Percentiles rank a stretch among this genome's conserved stretches.
These are phyloP conservation scores for Linderniella brevidens DNA, from an alignment of 257 asterid genomes.

Conservation along the genomic window DNA sequence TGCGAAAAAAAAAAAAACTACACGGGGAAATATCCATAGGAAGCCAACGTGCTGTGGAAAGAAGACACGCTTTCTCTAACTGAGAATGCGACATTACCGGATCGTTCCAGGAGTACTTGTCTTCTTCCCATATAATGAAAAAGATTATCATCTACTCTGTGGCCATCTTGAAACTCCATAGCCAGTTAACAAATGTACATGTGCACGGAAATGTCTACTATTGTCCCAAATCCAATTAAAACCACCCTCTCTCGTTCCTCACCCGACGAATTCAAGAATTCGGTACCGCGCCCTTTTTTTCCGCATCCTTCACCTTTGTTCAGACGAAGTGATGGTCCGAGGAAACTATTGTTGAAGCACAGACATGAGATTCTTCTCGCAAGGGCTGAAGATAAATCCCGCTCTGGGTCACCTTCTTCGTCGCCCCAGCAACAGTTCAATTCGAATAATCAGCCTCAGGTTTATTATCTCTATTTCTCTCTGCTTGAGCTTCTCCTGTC, in stretches of 20 bases:
- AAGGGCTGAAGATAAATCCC: constrained; percentile 63
- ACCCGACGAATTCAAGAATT: constrained; percentile 19
- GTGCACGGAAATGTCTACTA: constrained; percentile 24
- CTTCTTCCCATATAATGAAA: too few species aligned
- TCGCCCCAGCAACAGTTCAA: constrained; percentile 24
- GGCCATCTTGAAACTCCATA: too few species aligned
- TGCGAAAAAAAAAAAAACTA: too few species aligned
- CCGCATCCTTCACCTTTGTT: constrained; percentile 18
- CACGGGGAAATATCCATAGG: too few species aligned
- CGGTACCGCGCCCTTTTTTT: constrained; percentile 11
- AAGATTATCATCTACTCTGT: too few species aligned
- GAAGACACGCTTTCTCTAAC: too few species aligned
- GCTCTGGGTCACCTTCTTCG: constrained; percentile 25
- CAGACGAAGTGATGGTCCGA: constrained; percentile 15
- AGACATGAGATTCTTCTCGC: constrained; percentile 41
- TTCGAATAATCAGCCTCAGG: constrained; percentile 30
- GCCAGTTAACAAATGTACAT: too few species aligned
- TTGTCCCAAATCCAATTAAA: constrained; percentile 26
- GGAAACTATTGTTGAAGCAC: constrained; percentile 12
- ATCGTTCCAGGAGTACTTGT: too few species aligned
- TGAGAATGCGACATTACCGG: too few species aligned
- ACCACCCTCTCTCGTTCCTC: constrained; percentile 11
- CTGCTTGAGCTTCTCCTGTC: background rate
- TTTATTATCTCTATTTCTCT: constrained; percentile 10
- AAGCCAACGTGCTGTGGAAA: too few species aligned